These are phyloP conservation scores for Allodekkera sacchari DNA, from an alignment of 805 yeast genomes.

Conservation along the genomic window DNA sequence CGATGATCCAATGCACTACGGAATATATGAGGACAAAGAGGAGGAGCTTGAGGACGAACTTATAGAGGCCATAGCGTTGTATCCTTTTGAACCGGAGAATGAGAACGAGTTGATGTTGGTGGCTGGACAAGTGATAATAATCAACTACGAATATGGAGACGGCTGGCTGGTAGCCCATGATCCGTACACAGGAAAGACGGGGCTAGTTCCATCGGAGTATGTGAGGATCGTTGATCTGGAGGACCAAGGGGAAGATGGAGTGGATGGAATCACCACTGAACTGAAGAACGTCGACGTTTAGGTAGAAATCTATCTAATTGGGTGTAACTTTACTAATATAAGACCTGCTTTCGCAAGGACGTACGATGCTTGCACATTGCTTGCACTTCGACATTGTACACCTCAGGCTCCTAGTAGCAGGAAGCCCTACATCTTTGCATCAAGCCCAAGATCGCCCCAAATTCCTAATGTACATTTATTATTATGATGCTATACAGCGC, in stretches of 20 bases:
- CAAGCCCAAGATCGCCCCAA: no score
- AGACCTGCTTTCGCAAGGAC: no score
- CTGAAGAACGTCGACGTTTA: no score
- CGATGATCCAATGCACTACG: constrained; percentile 64
- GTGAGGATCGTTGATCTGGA: constrained; percentile 42
- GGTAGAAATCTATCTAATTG: no score
- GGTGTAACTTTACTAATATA: no score
- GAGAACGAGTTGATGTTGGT: constrained; percentile 76
- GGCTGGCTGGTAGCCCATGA: constrained; percentile 97
- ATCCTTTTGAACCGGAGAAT: constrained; percentile 87
- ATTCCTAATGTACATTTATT: no score
- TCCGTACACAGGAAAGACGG: constrained; percentile 68
- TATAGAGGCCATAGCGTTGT: constrained; percentile 67
- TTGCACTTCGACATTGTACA: no score
- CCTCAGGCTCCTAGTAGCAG: no score
- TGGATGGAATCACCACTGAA: no score
- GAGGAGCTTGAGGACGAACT: constrained; percentile 14
- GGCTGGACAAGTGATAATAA: constrained; percentile 80
- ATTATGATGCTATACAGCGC: constrained; percentile 2
- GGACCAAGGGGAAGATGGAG: no score
- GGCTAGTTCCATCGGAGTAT: constrained; percentile 92
- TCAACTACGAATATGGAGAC: constrained; percentile 89
- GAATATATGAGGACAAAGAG: constrained; percentile 23
- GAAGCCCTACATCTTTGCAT: no score
- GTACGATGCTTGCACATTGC: no score